These are phyloP conservation scores for Elsinoe batatas DNA, from an alignment of 2,329 filamentous ascomycete species.

Conservation along the genomic window DNA sequence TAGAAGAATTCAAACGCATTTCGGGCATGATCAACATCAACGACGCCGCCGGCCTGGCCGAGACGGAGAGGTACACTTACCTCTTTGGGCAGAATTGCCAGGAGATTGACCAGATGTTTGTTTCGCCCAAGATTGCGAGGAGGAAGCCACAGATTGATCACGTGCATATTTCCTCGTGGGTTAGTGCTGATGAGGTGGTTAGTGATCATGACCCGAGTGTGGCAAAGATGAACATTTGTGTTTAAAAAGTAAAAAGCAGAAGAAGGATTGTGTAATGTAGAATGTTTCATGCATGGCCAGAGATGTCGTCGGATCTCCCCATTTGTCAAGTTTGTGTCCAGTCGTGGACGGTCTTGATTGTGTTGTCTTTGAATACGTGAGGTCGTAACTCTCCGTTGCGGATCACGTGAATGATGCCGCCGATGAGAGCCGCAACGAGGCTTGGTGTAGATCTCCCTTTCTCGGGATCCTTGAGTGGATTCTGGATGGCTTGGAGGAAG, in stretches of 20 bases:
- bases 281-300: no score
- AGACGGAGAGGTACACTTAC: slow-evolving; percentile 59
- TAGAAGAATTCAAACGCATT: slow-evolving; percentile 43
- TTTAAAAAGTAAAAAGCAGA: slow-evolving; percentile 2
- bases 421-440: no score
- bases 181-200: slow-evolving; percentile 44
- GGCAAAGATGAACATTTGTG: slow-evolving; percentile 52
- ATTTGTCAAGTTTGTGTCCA: no score
- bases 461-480: no score
- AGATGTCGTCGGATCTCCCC: no score
- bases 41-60: slow-evolving; percentile 43
- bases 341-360: no score
- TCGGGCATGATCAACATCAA: slow-evolving; percentile 55
- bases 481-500: no score
- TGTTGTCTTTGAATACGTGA: no score
- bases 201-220: slow-evolving; percentile 64
- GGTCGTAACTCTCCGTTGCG: no score
- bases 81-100: slow-evolving; percentile 60
- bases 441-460: no score
- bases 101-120: slow-evolving; percentile 60
- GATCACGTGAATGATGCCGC: no score
- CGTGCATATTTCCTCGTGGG: slow-evolving; percentile 63
- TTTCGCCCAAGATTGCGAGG: slow-evolving; percentile 44
- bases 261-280: background rate
- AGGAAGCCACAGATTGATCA: slow-evolving; percentile 48